Evolutionary conservation across 129 eudicot species (phyloP).

Genomic region (Heracleum sosnowskyi): DNA sequence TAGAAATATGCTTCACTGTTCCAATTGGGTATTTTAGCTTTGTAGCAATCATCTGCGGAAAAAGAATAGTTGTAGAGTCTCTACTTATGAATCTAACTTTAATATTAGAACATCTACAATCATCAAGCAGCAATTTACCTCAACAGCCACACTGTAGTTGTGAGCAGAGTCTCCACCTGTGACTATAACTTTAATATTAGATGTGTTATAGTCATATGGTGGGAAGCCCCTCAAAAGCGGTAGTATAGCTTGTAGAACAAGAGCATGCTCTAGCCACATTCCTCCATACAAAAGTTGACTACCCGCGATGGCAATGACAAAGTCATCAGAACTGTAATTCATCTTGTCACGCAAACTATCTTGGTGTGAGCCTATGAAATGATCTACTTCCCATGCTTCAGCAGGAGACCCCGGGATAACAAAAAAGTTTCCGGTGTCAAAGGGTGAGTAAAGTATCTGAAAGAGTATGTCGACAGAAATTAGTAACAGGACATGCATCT

Average conservation of each 20-base stretch:
- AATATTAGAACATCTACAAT: background rate
- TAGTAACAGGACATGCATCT: background rate
- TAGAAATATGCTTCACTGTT: constrained; percentile 45
- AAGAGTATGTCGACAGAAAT: background rate
- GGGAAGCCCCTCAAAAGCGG: constrained; percentile 53
- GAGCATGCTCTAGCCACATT: constrained; percentile 87
- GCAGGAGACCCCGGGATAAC: constrained; percentile 87
- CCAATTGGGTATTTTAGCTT: constrained; percentile 58
- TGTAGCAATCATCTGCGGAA: constrained; percentile 50
- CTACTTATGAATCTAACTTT: too few relatives aligned
- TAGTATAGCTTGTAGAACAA: constrained; percentile 61
- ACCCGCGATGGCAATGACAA: constrained; percentile 61
- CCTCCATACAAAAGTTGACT: constrained; percentile 75
- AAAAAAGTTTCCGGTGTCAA: constrained; percentile 86
- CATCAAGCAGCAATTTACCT: constrained; percentile 31
- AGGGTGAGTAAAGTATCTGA: constrained; percentile 75
- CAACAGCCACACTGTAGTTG: constrained; percentile 62
- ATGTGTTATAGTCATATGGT: constrained; percentile 20
- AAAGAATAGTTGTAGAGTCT: too few relatives aligned
- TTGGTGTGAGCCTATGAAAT: constrained; percentile 19
- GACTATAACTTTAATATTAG: constrained; percentile 50
- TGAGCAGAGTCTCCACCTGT: constrained; percentile 42
- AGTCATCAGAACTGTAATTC: constrained; percentile 40
- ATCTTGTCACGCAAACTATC: constrained; percentile 31
- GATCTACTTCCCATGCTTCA: constrained; percentile 51